Conservation (phyloP, 2,329 filamentous ascomycete species). For the Colletotrichum chrysophilum region DNA sequence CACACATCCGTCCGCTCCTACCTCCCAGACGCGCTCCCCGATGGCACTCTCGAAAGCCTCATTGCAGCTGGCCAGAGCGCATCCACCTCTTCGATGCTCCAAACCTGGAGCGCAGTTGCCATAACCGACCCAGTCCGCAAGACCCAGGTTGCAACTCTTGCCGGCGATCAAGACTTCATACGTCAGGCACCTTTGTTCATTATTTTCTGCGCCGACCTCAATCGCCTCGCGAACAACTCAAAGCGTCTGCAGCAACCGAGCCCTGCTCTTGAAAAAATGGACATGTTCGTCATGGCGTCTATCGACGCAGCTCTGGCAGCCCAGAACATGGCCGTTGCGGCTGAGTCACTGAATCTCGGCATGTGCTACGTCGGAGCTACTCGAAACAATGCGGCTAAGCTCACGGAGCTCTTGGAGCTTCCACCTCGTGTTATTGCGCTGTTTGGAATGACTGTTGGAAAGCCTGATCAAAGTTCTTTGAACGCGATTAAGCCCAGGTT, state of each 20-base stretch:
- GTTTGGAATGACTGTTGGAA: neutral
- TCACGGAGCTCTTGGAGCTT: neutral
- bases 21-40: slow-evolving; percentile 24
- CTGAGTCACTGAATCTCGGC: neutral
- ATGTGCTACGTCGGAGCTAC: neutral
- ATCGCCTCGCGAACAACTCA: slow-evolving; percentile 30
- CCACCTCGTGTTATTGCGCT: neutral
- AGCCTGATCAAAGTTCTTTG: neutral
- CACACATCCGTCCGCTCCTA: slow-evolving; percentile 35
- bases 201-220: slow-evolving; percentile 36
- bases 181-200: slow-evolving; percentile 34
- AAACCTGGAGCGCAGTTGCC: slow-evolving; percentile 37
- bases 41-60: slow-evolving; percentile 31
- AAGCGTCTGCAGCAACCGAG: neutral
- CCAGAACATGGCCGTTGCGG: neutral
- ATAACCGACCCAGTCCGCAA: slow-evolving; percentile 30
- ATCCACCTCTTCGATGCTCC: slow-evolving; percentile 37
- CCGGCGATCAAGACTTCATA: slow-evolving; percentile 35
- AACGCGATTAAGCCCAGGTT: neutral
- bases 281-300: neutral
- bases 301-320: neutral
- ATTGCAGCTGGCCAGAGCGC: slow-evolving; percentile 37
- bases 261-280: neutral
- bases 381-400: neutral
- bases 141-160: slow-evolving; percentile 27